phyloP scores from a whole-genome alignment of 208 protist species.

The Entamoeba moshkovskii region DNA sequence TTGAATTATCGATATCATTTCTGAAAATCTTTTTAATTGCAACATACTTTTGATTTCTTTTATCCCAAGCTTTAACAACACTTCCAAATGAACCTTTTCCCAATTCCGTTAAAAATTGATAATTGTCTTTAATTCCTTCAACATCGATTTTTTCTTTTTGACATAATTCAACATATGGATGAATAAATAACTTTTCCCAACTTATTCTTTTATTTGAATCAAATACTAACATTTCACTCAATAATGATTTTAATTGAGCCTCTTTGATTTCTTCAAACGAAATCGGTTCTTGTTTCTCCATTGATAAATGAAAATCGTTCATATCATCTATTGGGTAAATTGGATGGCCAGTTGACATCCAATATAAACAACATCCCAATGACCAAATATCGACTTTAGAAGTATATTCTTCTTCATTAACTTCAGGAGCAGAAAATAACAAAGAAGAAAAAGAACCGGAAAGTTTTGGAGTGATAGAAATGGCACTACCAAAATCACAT shows the following conservation, averaged over 20 bases:
- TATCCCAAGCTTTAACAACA: not conserved
- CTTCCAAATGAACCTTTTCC: not conserved
- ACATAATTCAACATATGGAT: not conserved
- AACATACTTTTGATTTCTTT: not conserved
- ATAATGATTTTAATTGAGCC: not conserved
- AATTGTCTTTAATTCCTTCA: not conserved
- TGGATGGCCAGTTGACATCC: slow-evolving; percentile 36
- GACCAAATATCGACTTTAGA: slow-evolving; percentile 46
- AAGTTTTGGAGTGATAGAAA: slow-evolving; percentile 16
- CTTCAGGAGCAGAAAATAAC: slow-evolving; percentile 50
- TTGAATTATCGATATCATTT: not conserved
- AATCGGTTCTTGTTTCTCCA: not conserved
- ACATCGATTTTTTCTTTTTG: not conserved
- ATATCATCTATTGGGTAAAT: slow-evolving; percentile 31
- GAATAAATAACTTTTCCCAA: not conserved
- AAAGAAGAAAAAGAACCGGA: slow-evolving; percentile 46
- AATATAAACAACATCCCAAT: slow-evolving; percentile 43
- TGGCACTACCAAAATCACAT: slow-evolving; percentile 44
- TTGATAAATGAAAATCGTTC: not conserved
- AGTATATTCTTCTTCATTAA: slow-evolving; percentile 43
- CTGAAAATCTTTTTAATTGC: not conserved
- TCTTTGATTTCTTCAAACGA: not conserved
- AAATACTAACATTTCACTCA: not conserved
- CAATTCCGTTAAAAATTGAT: not conserved
- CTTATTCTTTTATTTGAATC: not conserved